These are phyloP conservation scores for Glarea lozoyensis DNA, from an alignment of 495 filamentous ascomycete species.

Conservation along the genomic window DNA sequence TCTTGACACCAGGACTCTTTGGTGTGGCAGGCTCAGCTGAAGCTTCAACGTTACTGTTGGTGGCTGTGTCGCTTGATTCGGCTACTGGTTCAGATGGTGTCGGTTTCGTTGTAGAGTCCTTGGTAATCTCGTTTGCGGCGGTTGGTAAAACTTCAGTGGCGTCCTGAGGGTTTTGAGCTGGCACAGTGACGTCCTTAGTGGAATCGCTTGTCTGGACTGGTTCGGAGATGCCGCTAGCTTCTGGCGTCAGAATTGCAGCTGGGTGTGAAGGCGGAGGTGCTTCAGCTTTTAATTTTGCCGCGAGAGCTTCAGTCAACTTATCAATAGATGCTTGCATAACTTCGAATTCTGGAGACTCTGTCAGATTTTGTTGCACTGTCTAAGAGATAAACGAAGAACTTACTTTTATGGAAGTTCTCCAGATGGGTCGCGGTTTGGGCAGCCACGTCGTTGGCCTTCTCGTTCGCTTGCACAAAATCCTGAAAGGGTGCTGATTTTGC, in stretches of 20 bases:
- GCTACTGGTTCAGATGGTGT: background rate
- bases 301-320: background rate
- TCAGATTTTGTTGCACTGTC: background rate
- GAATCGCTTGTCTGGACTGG: too few relatives aligned
- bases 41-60: background rate
- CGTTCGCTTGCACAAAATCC: background rate
- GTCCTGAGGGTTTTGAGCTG: background rate
- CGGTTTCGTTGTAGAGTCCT: background rate
- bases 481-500: background rate
- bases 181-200: background rate
- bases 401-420: background rate
- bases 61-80: background rate
- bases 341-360: background rate
- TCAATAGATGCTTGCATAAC: background rate
- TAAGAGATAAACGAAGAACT: background rate
- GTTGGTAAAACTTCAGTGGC: background rate
- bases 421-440: background rate
- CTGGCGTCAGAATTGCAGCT: background rate
- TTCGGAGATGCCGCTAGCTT: background rate
- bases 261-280: too few relatives aligned
- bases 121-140: background rate
- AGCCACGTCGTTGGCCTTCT: background rate
- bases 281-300: background rate
- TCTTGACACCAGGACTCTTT: background rate
- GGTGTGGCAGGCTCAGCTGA: background rate